Evolutionary conservation across 2,329 filamentous ascomycete species (phyloP), one percentile per base, ranked within the genome.

Genomic region (Fusarium xylarioides): DNA sequence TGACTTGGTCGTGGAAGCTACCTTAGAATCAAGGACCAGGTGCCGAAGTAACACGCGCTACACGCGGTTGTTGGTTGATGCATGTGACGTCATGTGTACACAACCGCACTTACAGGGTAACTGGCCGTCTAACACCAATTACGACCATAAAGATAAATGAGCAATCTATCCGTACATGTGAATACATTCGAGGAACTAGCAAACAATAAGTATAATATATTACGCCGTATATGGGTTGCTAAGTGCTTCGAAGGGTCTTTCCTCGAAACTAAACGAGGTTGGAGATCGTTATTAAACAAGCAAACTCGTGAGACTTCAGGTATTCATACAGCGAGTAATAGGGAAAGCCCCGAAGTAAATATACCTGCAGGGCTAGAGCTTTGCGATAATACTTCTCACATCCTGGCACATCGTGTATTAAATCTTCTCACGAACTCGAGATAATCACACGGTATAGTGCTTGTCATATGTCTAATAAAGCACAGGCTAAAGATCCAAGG

Each of bases 21-120:
- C 26, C 26, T 28, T 28, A 44, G 47, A 68, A 50, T 37, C 43
- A 49, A 61, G 64, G 64, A 34, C 47, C 26, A 32, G 34, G 37
- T 38, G n/a, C 21, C 42, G 53, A 59, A 16, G 60, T 63, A 46
- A 34, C 65, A 67, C 47, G 62, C 64, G 64, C 63, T 68, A 32
- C 32, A 63, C 56, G 65, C 65, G 64, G 56, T 66, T 59, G 62
- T 37, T 42, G 43, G 44, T 62, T 23, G 23, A 34, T 50, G 11
- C 7, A 28, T n/a, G 35, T 71, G 68, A 71, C 68, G 68, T 71
- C 68, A 71, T 42, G 12, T 6, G n/a, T 19, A 14, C 19, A 18
- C 12, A n/a, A 34, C 16, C 1, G 5, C 4, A 12, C 11, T 18
- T 49, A 43, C 32, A 62, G 63, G 55, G 65, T 63, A 68, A 10